Evolutionary conservation across 2,329 filamentous ascomycete species (phyloP), one percentile per base, ranked within the genome.

Genomic region (Geoglossum cookeanum): DNA sequence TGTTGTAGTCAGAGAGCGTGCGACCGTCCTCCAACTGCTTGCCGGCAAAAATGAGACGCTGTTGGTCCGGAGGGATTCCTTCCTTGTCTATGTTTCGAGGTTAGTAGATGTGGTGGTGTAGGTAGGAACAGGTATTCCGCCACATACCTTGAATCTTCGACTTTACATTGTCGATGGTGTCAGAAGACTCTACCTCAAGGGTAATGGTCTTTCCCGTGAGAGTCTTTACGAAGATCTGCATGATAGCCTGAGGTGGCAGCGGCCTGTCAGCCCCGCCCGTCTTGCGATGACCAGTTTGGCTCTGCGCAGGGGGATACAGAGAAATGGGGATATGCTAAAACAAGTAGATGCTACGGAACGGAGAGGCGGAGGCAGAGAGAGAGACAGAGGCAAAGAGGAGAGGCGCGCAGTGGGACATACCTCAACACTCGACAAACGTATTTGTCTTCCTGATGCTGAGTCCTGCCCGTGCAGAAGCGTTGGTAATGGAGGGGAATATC

Each of bases 91-190:
- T 81, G 49, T 51, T 57, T 35, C 51, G 44, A 15, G 45, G 33
- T 52, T 30, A 57, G 33, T 45, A 55, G 55, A 27, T 35, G 32
- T 7, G 6, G 47, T 3, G 8, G 17, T 17, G n/a, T 55, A 11
- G 9, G 9, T 17, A 42, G 27, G 13, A 4, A 3, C n/a, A 15
- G 30, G 17, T 27, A 6, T 32, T 3, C 3, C 33, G n/a, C 15
- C 37, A 17, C 75, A 57, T 71, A 82, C 80, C 79, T 73, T 83
- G 81, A 68, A 84, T 84, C 83, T 98, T 97, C 79, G 87, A 88
- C 85, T 97, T 97, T 79, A 98, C 92, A 85, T 97, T 97, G 84
- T 97, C 92, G 77, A 98, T 97, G 72, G 91, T 97, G 78, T 98
- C 92, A 71, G 85, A 91, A 69, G 89, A 95, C 85, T 97, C 92